Conservation (phyloP, 1,284 basidiomycete genomes). For the Cryptococcus sp. region DNA sequence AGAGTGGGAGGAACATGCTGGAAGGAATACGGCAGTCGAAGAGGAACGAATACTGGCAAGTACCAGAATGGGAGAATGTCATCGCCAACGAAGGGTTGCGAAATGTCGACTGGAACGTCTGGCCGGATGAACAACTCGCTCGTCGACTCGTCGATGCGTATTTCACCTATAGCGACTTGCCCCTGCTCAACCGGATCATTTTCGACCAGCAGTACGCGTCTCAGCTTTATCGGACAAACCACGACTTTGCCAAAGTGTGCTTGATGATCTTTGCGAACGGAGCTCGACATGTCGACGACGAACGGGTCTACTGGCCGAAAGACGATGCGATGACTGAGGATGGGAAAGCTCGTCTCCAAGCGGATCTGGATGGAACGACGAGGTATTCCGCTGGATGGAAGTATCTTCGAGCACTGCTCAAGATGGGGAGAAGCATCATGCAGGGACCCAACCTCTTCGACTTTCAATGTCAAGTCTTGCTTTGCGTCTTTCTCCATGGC, state of each 20-base stretch:
- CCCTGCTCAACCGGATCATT: slow-evolving; percentile 70
- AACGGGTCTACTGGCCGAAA: slow-evolving; percentile 52
- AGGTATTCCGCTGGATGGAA: slow-evolving; percentile 65
- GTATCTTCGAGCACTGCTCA: slow-evolving; percentile 62
- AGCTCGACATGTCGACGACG: slow-evolving; percentile 61
- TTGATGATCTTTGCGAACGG: slow-evolving; percentile 71
- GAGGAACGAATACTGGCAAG: slow-evolving; percentile 41
- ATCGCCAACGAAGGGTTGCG: slow-evolving; percentile 35
- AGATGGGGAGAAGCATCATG: slow-evolving; percentile 52
- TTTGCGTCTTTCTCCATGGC: slow-evolving; percentile 50
- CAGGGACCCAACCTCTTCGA: slow-evolving; percentile 64
- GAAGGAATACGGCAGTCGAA: slow-evolving; percentile 29
- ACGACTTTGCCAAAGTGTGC: slow-evolving; percentile 62
- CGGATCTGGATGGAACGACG: slow-evolving; percentile 37
- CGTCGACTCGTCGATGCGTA: slow-evolving; percentile 60
- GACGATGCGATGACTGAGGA: slow-evolving; percentile 40
- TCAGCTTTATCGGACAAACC: slow-evolving; percentile 56
- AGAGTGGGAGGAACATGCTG: slow-evolving; percentile 14
- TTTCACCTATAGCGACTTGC: slow-evolving; percentile 57
- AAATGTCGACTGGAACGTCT: slow-evolving; percentile 36
- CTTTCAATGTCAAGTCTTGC: slow-evolving; percentile 57
- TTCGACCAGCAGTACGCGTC: slow-evolving; percentile 62
- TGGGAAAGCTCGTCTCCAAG: slow-evolving; percentile 30
- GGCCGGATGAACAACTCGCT: slow-evolving; percentile 55
- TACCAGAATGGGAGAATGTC: slow-evolving; percentile 45